Evolutionary conservation across 2,329 filamentous ascomycete species (phyloP), one percentile per base, ranked within the genome.

Genomic region (Ophiostoma fasciatum): DNA sequence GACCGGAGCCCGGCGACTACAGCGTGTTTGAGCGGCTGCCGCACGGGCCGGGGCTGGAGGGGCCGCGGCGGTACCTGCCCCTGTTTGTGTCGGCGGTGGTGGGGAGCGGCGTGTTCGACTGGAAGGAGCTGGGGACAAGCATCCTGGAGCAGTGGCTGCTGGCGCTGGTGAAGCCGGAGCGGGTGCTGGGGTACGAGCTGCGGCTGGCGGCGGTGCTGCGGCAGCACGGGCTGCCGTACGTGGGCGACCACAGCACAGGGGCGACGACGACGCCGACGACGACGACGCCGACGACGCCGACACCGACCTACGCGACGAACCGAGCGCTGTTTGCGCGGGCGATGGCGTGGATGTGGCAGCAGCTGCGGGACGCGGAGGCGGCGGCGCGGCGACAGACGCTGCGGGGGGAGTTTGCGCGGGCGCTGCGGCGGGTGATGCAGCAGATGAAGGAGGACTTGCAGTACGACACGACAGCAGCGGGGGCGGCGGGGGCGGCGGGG

Each of bases 1-100:
- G 9, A 10, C 4, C 9, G 22, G 22, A 8, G 22, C 22, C 49
- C 13, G 59, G 64, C 25, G 64, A 62, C 36, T 68, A 69, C 41
- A 57, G 60, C 25, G 47, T 74, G 3, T 74, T 74, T 37, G 56
- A 60, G 12, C 55, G 54, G 4, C 30, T 51, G 8, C 58, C 61
- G 1, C 57, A 56, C 10, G 55, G 56, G 10, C 48, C 68, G 13
- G 48, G 48, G 13, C 51, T 61, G n/a, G 22, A 23, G 3, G 44
- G 54, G 4, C 59, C 63, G 33, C 58, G 66, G n/a, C 58, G 48
- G 38, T 63, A 62, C 36, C 44, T 69, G 13, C 53, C 63, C 1
- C 55, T 75, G 7, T 75, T 75, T 45, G 48, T 74, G 18, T 54
- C 61, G 3, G 60, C 57, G 1, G 51, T 77, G 8, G 50, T 73